These are phyloP conservation scores for Mrakia blollopis DNA, from an alignment of 768 basidiomycete genomes.

Conservation along the genomic window DNA sequence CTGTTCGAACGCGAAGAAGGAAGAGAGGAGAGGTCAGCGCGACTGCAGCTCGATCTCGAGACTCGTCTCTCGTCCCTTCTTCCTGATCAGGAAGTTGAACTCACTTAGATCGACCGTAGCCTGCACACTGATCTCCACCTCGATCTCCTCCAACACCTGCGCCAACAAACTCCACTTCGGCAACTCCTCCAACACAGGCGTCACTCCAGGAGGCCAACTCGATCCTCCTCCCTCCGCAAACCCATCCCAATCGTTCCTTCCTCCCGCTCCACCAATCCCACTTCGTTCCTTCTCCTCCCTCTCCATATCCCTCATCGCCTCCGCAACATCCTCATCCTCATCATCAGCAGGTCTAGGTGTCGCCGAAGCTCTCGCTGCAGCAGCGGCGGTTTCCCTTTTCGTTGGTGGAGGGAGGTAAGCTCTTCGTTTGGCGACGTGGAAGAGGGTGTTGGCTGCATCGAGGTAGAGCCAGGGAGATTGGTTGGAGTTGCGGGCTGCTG, in stretches of 20 bases:
- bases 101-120: neutral
- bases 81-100: too few relatives aligned
- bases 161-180: slow-evolving; percentile 88
- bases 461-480: slow-evolving; percentile 62
- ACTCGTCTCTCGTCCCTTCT: neutral
- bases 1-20: neutral
- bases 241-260: slow-evolving; percentile 31
- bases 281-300: slow-evolving; percentile 22
- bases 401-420: slow-evolving; percentile 58
- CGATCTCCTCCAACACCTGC: slow-evolving; percentile 83
- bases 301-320: slow-evolving; percentile 39
- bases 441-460: slow-evolving; percentile 82
- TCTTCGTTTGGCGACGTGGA: slow-evolving; percentile 70
- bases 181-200: slow-evolving; percentile 84
- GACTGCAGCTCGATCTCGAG: neutral
- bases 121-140: slow-evolving; percentile 56
- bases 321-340: slow-evolving; percentile 60
- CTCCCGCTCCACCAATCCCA: slow-evolving; percentile 29
- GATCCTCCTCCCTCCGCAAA: slow-evolving; percentile 43
- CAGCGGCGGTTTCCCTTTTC: slow-evolving; percentile 36
- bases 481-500: slow-evolving; percentile 47
- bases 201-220: slow-evolving; percentile 59
- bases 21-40: neutral
- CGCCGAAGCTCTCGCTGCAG: slow-evolving; percentile 36
- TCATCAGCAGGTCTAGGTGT: slow-evolving; percentile 37